Conservation (phyloP, 345 rosid species). For the Eucalyptus polyanthemos region DNA sequence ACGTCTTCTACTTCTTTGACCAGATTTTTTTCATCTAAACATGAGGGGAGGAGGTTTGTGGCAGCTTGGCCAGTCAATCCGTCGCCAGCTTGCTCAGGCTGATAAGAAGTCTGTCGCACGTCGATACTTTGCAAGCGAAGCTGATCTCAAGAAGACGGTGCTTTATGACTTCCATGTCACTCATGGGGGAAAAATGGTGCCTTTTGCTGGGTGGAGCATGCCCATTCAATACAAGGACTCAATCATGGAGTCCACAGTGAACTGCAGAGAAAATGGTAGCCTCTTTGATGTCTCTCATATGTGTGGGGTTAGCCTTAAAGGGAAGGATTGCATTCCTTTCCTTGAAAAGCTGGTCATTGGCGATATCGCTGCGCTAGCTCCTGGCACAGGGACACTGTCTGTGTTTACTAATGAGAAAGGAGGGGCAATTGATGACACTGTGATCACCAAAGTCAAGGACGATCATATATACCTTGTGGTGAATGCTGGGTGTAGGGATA, state of each 20-base stretch:
- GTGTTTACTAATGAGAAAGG: conserved; percentile 95
- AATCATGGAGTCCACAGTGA: conserved; percentile 89
- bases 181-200: conserved; percentile 94
- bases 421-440: conserved; percentile 93
- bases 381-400: conserved; percentile 79
- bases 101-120: conserved; percentile 61
- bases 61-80: conserved; percentile 94
- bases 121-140: conserved; percentile 61
- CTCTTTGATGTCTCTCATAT: conserved; percentile 94
- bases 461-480: conserved; percentile 86
- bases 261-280: conserved; percentile 83
- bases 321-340: conserved; percentile 81
- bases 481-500: conserved; percentile 98
- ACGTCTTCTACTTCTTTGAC: not conserved
- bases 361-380: conserved; percentile 82
- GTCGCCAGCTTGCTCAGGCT: conserved; percentile 64
- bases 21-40: conserved; percentile 16
- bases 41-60: conserved; percentile 95
- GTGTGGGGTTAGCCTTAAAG: conserved; percentile 97
- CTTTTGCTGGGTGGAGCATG: conserved; percentile 99
- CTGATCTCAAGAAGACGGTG: conserved; percentile 81
- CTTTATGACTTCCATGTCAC: conserved; percentile 81
- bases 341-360: conserved; percentile 93
- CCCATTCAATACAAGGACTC: conserved; percentile 98
- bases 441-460: conserved; percentile 79